Base-by-base conservation (phyloP, 2,329 filamentous ascomycete species). In the Fusarium napiforme region DNA sequence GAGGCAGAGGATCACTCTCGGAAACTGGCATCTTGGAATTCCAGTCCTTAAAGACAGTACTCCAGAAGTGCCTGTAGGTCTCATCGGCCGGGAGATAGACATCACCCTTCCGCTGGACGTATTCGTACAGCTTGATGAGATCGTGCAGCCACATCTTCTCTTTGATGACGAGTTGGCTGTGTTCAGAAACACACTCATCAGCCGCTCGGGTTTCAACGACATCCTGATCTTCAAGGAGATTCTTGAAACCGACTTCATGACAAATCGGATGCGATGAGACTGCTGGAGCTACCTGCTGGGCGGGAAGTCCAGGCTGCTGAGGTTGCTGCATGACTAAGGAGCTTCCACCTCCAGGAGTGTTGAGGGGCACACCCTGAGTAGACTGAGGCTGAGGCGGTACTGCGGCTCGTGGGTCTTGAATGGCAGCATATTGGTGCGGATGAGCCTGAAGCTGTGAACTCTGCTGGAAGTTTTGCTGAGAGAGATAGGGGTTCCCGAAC, bases 81-180 rank as follows among this genome's bases (percentile, higher is more conserved):
- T 65, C 42, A n/a, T 14, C 21, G 19, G 60, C 34, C 16, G 60
- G 16, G 15, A 26, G 15, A 16, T 46, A 36, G n/a, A 18, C 12
- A 19, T 32, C 40, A 7, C 23, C 9, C 34, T 9, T 21, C 12
- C 60, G 49, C 9, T 37, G 30, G 5, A 66, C 47, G 12, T 42
- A 43, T 30, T 66, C 47, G 11, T 66, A 66, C 12, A 49, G 47
- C 26, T 57, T 57, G 16, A 66, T 7, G 5, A 66, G 63, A 42
- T 65, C 60, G 16, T 65, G 18, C 2, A 66, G 23, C 26, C 40
- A 32, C 63, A 66, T 65, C 63, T 66, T 66, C 23, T 66, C 60
- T 18, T 45, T 52, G 28, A 60, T 52, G 26, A 39, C 21, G 18
- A 60, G 57, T 9, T 36, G 32, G 16, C 26, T 19, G 34, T 60